phyloP scores from a whole-genome alignment of 352 stramenopile genomes.

The Pythium scleroteichum region DNA sequence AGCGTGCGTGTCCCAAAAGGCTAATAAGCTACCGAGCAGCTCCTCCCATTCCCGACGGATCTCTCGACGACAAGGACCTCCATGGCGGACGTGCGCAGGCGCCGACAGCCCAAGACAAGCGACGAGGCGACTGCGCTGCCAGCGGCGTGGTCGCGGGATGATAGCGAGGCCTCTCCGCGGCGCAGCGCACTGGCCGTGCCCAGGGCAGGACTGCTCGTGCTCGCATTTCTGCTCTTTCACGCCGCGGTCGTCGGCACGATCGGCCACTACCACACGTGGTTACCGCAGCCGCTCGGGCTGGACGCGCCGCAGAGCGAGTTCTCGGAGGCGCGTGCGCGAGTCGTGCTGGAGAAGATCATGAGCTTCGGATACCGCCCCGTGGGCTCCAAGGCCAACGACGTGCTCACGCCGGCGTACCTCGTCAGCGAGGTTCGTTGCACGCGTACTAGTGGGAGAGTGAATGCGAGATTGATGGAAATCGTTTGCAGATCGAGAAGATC shows the following conservation, averaged over 20 bases:
- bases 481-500: constrained; percentile 54
- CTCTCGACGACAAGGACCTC: too few relatives aligned
- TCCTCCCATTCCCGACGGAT: background rate
- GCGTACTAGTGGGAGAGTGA: background rate
- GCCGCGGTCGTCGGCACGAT: constrained; percentile 36
- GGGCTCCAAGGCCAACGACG: constrained; percentile 64
- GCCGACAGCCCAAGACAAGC: constrained; percentile 6
- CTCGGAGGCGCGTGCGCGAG: constrained; percentile 55
- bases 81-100: constrained; percentile 22
- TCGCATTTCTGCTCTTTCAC: constrained; percentile 53
- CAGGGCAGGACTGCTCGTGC: constrained; percentile 27
- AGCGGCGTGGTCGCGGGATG: background rate
- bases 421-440: constrained; percentile 41
- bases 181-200: constrained; percentile 13
- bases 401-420: constrained; percentile 58
- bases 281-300: constrained; percentile 42
- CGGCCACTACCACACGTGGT: constrained; percentile 51
- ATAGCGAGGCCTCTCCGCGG: background rate
- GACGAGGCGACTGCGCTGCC: background rate
- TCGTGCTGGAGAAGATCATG: constrained; percentile 68
- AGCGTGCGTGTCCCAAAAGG: too few relatives aligned
- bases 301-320: constrained; percentile 41
- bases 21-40: too few relatives aligned
- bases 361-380: constrained; percentile 71
- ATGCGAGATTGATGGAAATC: constrained; percentile 4